phyloP scores from a whole-genome alignment of 495 filamentous ascomycete genomes.

The Bacidia rubella region DNA sequence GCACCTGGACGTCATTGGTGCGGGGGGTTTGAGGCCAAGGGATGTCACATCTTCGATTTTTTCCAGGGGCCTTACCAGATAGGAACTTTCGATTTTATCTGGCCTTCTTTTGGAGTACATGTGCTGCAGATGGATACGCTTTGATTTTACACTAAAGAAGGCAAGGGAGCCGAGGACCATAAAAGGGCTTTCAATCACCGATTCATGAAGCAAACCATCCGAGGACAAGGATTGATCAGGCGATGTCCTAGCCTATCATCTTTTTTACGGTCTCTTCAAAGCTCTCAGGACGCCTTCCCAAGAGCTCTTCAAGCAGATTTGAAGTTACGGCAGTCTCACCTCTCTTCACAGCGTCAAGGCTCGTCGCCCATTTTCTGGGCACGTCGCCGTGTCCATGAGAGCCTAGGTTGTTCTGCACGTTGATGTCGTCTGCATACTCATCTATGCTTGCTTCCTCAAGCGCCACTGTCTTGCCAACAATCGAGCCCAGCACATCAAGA shows the following conservation, averaged over 20 bases:
- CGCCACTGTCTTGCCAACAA: conserved; percentile 19
- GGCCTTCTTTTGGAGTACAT: no score
- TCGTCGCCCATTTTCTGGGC: conserved; percentile 25
- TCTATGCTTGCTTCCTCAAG: conserved; percentile 28
- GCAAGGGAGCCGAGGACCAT: no score
- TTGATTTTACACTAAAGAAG: no score
- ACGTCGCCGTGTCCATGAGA: conserved; percentile 22
- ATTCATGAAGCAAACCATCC: no score
- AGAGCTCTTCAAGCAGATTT: conserved; percentile 20
- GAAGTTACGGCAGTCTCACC: conserved; percentile 30
- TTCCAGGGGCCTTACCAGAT: no score
- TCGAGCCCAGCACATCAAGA: conserved; percentile 22
- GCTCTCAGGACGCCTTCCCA: conserved; percentile 29
- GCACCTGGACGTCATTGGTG: no score
- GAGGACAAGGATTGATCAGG: no score
- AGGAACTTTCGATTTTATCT: no score
- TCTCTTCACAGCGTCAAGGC: conserved; percentile 29
- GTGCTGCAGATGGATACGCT: no score
- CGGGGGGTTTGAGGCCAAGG: no score
- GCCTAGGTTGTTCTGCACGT: conserved; percentile 20
- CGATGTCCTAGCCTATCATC: conserved; percentile 4
- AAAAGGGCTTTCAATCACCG: no score
- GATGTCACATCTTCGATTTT: no score
- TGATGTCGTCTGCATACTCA: conserved; percentile 27
- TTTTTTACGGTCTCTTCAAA: conserved; percentile 21